Evolutionary conservation across 768 basidiomycete genomes (phyloP), one percentile per base, ranked within the genome.

Genomic region (Hygrophoropsis aurantiaca): DNA sequence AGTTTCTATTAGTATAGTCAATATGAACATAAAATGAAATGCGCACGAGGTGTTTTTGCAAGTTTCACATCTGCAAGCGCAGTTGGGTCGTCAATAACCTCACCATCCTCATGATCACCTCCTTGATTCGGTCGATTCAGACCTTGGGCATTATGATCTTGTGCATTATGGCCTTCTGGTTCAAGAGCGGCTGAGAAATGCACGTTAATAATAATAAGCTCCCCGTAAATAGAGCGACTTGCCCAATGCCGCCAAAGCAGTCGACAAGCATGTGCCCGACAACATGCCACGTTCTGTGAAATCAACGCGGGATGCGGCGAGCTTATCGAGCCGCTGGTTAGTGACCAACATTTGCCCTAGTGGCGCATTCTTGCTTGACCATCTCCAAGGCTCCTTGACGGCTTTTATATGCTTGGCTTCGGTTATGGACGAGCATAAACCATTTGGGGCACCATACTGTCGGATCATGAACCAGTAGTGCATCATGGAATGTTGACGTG

Each of bases 351-450:
- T 58, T 38, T 58, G 54, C 11, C 38, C 25, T 6, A 53, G 38
- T 0, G 46, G 49, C 7, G 47, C 13, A 24, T 40, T 51, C 2
- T 11, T 13, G 20, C 27, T 55, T 0, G 67, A 69, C 0, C 49
- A 46, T 1, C 54, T 44, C 42, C 61, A 72, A 1, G 67, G 70
- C 30, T 68, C 35, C 42, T 72, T 72, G 3, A 73, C 65, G 4
- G 64, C 66, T 8, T 58, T 64, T 40, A 70, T 67, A 30, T 69
- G 70, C 19, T 64, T 66, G 0, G 57, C 58, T 19, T 73, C 68
- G 0, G 62, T 72, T 11, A 70, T 72, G 0, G 63, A 72, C 0
- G 60, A 67, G 37, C 69, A 71, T 2, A 72, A 59, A 0, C 71
- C 65, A 39, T 70, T 69, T 1, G 64, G 69, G 3, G 62, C 53